phyloP scores from a whole-genome alignment of 2,329 filamentous ascomycete species.

The Elsinoe perseae region DNA sequence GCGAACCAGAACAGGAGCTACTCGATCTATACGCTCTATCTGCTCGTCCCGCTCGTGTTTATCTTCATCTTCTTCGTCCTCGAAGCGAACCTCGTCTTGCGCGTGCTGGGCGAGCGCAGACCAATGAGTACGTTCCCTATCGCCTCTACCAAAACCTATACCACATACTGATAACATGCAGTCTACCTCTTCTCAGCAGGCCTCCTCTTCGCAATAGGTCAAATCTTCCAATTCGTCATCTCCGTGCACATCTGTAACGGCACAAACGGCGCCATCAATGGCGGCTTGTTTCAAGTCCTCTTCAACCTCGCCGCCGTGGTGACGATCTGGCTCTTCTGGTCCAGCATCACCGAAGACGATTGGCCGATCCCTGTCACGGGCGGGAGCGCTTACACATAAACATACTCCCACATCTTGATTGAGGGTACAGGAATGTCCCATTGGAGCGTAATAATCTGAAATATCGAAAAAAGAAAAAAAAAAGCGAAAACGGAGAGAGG shows the following conservation, averaged over 20 bases:
- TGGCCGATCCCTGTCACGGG: slow-evolving; percentile 60
- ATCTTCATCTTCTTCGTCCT: slow-evolving; percentile 79
- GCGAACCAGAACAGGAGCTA: slow-evolving; percentile 59
- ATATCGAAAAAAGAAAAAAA: neutral
- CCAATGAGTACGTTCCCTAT: slow-evolving; percentile 64
- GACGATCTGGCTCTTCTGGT: slow-evolving; percentile 92
- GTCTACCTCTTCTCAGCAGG: slow-evolving; percentile 68
- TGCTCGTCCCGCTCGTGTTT: slow-evolving; percentile 80
- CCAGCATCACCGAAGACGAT: slow-evolving; percentile 97
- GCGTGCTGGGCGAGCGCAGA: slow-evolving; percentile 75
- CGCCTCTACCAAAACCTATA: neutral
- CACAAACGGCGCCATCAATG: slow-evolving; percentile 79
- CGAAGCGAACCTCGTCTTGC: slow-evolving; percentile 74
- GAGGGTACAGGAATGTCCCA: neutral
- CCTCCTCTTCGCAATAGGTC: slow-evolving; percentile 80
- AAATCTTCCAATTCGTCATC: slow-evolving; percentile 93
- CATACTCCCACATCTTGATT: neutral
- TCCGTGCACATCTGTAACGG: slow-evolving; percentile 85
- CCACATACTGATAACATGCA: slow-evolving; percentile 25
- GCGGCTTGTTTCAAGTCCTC: slow-evolving; percentile 82
- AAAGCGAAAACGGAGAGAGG: neutral
- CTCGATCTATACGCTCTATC: slow-evolving; percentile 88
- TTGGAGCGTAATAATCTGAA: neutral
- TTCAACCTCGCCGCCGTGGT: slow-evolving; percentile 83
- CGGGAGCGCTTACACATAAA: slow-evolving; percentile 34